Percentiles rank a stretch among this genome's conserved stretches.
Conservation (phyloP, 768 basidiomycete species). For the Suillus brevipes region DNA sequence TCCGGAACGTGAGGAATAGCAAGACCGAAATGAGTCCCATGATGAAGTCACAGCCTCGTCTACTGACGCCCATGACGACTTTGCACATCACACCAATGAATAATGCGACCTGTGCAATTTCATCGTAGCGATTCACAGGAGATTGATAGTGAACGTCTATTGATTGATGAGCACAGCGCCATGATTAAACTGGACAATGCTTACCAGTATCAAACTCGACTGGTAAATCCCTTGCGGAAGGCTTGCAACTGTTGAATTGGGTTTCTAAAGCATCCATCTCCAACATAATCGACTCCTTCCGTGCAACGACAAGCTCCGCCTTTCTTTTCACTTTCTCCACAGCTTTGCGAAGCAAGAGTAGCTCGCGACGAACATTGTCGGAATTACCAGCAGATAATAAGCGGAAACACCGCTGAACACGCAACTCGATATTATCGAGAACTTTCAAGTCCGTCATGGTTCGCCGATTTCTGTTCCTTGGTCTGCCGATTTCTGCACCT, state of each 20-base stretch:
- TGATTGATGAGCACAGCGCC: no score
- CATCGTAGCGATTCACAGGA: no score
- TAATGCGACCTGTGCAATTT: no score
- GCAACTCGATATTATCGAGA: not conserved
- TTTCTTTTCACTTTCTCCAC: not conserved
- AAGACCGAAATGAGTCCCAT: conserved; percentile 16
- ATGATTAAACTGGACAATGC: no score
- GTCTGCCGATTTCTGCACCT: not conserved
- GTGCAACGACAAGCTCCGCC: not conserved
- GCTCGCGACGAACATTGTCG: not conserved
- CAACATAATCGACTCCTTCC: no score
- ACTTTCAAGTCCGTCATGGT: conserved; percentile 2
- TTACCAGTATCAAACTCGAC: no score
- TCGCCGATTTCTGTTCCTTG: no score
- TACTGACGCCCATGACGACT: conserved; percentile 19
- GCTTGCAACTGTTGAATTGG: no score
- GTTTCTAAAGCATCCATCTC: no score
- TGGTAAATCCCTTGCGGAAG: no score
- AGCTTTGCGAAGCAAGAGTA: not conserved
- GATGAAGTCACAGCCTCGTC: conserved; percentile 17
- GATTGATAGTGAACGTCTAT: no score
- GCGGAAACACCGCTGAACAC: not conserved
- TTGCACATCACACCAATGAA: no score
- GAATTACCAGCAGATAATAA: not conserved
- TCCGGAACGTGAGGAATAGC: conserved; percentile 4